phyloP scores from a whole-genome alignment of 2,329 filamentous ascomycete species.

The Aspergillus ibericus region DNA sequence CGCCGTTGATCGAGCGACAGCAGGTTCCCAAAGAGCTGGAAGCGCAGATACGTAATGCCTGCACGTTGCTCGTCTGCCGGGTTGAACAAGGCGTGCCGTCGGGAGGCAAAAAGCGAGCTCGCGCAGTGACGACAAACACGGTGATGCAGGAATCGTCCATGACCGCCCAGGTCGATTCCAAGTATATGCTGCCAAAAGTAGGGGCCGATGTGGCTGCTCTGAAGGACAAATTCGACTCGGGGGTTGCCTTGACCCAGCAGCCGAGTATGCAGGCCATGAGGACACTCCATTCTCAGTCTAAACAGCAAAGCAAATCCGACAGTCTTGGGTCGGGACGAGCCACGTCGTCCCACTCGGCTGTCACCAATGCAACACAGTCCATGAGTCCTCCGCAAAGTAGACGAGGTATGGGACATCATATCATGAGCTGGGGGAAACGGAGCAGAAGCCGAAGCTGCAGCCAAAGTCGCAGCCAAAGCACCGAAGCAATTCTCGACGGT shows the following conservation, averaged over 20 bases:
- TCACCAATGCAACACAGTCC: slow-evolving; percentile 6
- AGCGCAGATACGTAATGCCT: slow-evolving; percentile 36
- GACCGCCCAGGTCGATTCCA: slow-evolving; percentile 13
- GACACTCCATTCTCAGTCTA: slow-evolving; percentile 13
- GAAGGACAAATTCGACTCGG: slow-evolving; percentile 24
- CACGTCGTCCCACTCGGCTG: slow-evolving; percentile 10
- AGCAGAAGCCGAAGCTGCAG: neutral
- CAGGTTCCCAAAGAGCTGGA: slow-evolving; percentile 35
- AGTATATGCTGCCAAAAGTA: slow-evolving; percentile 8
- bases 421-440: neutral
- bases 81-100: slow-evolving; percentile 27
- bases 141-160: neutral
- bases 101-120: neutral
- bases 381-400: neutral
- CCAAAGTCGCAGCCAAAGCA: neutral
- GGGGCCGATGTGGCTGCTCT: slow-evolving; percentile 6
- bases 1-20: slow-evolving; percentile 37
- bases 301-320: neutral
- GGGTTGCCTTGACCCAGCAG: slow-evolving; percentile 22
- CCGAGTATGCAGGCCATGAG: slow-evolving; percentile 20
- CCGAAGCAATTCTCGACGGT: neutral
- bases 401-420: neutral
- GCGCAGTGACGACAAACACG: neutral
- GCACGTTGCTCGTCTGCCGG: slow-evolving; percentile 31
- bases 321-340: slow-evolving; percentile 8